Conservation (phyloP, 768 basidiomycete genomes). For the Cantharellus anzutake region DNA sequence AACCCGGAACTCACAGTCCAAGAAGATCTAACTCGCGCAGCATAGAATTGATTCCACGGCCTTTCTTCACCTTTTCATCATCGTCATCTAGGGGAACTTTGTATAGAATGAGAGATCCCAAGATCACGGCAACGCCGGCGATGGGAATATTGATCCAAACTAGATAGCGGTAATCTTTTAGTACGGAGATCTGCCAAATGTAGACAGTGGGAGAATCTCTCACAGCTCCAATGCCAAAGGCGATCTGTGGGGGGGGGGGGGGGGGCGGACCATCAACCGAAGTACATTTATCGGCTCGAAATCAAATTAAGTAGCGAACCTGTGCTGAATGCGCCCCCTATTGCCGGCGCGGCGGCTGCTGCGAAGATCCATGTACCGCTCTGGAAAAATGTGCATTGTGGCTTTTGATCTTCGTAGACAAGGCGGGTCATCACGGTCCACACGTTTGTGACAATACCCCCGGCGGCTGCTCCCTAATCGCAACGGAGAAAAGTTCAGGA, state of each 20-base stretch:
- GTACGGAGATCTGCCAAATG: conserved; percentile 9
- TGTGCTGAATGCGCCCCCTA: conserved; percentile 75
- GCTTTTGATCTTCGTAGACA: conserved; percentile 46
- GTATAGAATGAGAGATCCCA: background rate
- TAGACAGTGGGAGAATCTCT: conserved; percentile 18
- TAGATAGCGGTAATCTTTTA: conserved; percentile 16
- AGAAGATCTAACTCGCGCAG: too few species aligned
- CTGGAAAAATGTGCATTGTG: conserved; percentile 72
- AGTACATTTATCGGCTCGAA: too few species aligned
- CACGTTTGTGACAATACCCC: conserved; percentile 61
- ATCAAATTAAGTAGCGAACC: conserved; percentile 12
- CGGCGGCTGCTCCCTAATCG: conserved; percentile 60
- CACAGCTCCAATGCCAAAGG: conserved; percentile 77
- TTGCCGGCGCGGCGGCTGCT: conserved; percentile 60
- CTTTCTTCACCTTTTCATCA: too few species aligned
- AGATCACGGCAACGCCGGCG: conserved; percentile 20
- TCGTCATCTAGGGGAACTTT: background rate
- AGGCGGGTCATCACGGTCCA: conserved; percentile 80
- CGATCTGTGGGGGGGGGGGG: conserved; percentile 1
- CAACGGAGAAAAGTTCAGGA: conserved; percentile 31
- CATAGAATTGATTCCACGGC: too few species aligned
- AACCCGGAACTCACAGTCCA: too few species aligned
- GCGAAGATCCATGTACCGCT: conserved; percentile 79
- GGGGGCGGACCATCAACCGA: too few species aligned
- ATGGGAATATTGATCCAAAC: conserved; percentile 74